Base-by-base conservation (phyloP, 768 basidiomycete genomes). In the Tricholoma terreum region DNA sequence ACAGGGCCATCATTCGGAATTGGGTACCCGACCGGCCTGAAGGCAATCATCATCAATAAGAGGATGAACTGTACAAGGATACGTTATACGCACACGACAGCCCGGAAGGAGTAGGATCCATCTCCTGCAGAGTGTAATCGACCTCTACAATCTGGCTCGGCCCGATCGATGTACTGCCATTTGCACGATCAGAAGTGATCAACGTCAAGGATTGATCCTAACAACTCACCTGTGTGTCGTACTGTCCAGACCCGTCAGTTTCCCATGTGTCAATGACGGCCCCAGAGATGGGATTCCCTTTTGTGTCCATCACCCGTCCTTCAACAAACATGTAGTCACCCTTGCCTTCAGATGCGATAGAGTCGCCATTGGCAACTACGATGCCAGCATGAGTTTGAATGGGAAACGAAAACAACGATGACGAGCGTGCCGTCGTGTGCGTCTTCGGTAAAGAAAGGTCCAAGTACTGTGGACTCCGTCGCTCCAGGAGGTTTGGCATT, bases 261-360 rank as follows among this genome's bases (percentile, higher is more conserved):
- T 91, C 89, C 89, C 89, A 92, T n/a, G 89, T 92, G 52, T 92
- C 88, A 58, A 92, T 88, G 45, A 79, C 63, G 0, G 88, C 89
- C 51, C 75, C 75, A 5, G 84, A 69, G 52, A 94, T 79, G 2
- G 86, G 85, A n/a, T 77, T 73, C 19, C 90, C 90, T 33, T 80
- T 72, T 1, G 83, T 85, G 63, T 84, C 79, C 30, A 83, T 64
- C 1, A 94, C 79, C 3, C 78, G 79, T 0, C 92, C 92, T 65
- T 90, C 81, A 51, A 94, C 87, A 61, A 80, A 92, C 81, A 94
- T 75, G 67, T 92, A 89, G 9, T 91, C 82, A 19, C 92, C 92
- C 70, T 90, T 92, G 56, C 88, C 92, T 69, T 93, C 91, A 0
- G 90, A 90, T 6, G 92, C 90, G 52, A 94, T 94, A 9, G 86